These are phyloP conservation scores for Sporothrix curviconia DNA, from an alignment of 2,329 filamentous ascomycete species.

Conservation along the genomic window DNA sequence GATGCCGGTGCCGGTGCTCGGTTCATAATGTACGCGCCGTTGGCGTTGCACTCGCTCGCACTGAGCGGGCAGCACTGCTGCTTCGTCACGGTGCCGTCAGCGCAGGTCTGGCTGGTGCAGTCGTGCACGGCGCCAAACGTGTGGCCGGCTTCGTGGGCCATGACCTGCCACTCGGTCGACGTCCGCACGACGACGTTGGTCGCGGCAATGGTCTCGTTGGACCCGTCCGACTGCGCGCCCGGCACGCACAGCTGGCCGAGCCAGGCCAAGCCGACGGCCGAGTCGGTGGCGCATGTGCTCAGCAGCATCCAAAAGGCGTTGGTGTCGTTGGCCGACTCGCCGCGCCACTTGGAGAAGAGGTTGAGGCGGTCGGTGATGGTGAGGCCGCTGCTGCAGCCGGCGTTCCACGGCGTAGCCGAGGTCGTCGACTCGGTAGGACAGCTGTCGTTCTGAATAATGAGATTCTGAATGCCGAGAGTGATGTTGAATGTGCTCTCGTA, in stretches of 20 bases:
- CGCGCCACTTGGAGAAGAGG: conserved; percentile 83
- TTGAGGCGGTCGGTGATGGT: conserved; percentile 74
- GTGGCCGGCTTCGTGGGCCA: conserved; percentile 89
- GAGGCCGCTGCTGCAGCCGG: conserved; percentile 56
- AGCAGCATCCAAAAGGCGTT: conserved; percentile 94
- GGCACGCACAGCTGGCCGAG: conserved; percentile 74
- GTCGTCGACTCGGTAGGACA: conserved; percentile 63
- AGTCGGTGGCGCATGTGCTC: conserved; percentile 71
- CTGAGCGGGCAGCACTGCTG: conserved; percentile 75
- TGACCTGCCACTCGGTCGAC: conserved; percentile 84
- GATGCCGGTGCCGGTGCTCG: conserved; percentile 68
- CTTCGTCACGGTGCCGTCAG: conserved; percentile 45
- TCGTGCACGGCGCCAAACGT: conserved; percentile 96
- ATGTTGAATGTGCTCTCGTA: conserved; percentile 95
- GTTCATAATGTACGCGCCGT: conserved; percentile 88
- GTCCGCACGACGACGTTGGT: conserved; percentile 87
- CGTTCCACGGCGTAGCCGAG: conserved; percentile 73
- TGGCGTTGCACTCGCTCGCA: conserved; percentile 61
- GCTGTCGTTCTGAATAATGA: conserved; percentile 67
- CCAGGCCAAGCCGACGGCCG: conserved; percentile 89
- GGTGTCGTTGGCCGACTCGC: conserved; percentile 58
- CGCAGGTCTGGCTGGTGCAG: conserved; percentile 65
- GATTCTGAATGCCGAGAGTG: conserved; percentile 78
- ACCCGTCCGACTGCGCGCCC: conserved; percentile 47
- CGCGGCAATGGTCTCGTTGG: conserved; percentile 68